Conservation (phyloP, 108 stramenopile species). For the Cyclotella baltica region DNA sequence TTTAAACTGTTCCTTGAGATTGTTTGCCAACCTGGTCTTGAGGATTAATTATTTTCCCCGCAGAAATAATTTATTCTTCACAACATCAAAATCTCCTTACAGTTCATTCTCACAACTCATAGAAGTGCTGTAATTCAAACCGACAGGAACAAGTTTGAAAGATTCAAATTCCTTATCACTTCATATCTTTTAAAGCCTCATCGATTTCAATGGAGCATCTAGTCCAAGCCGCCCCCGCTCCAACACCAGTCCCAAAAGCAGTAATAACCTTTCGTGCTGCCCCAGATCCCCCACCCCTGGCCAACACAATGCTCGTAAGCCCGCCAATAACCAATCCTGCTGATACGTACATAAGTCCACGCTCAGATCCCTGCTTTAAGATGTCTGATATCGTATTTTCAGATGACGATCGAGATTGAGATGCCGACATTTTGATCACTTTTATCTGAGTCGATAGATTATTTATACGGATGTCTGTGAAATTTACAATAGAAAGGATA, state of each 20-base stretch:
- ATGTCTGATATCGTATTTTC: conserved; percentile 53
- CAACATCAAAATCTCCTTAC: too few relatives aligned
- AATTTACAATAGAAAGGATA: too few relatives aligned
- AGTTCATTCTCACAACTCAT: too few relatives aligned
- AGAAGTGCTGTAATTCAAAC: too few relatives aligned
- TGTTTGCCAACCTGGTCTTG: too few relatives aligned
- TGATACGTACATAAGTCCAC: conserved; percentile 49
- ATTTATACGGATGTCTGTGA: neutral
- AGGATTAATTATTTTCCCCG: too few relatives aligned
- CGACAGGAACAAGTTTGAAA: too few relatives aligned
- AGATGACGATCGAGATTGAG: conserved; percentile 16
- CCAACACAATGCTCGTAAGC: conserved; percentile 57
- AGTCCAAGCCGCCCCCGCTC: conserved; percentile 56
- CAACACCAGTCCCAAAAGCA: conserved; percentile 56
- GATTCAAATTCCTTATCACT: neutral
- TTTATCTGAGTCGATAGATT: too few relatives aligned
- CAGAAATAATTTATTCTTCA: too few relatives aligned
- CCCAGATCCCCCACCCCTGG: conserved; percentile 52
- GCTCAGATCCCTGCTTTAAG: conserved; percentile 53
- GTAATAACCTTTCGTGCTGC: conserved; percentile 57
- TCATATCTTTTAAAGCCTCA: conserved; percentile 52
- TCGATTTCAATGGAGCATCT: conserved; percentile 61
- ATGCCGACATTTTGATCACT: neutral
- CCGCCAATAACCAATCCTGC: conserved; percentile 55
- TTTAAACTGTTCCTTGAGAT: too few relatives aligned